Conservation (phyloP, 2,329 filamentous ascomycete species). For the Ascosphaera acerosa region DNA sequence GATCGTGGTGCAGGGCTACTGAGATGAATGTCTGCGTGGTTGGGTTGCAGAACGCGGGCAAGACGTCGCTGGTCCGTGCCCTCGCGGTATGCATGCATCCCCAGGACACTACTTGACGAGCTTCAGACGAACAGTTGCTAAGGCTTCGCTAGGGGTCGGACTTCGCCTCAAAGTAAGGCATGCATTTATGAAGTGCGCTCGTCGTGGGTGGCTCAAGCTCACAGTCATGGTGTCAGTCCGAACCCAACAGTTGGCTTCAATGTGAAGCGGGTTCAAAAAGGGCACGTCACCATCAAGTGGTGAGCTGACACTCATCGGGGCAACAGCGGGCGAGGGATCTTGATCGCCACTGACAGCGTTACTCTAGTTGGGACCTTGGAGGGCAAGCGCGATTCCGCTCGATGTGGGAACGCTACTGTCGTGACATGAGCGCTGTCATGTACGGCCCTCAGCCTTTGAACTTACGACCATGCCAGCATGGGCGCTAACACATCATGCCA, state of each 20-base stretch:
- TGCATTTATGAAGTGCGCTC: slow-evolving; percentile 9
- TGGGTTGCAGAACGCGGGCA: slow-evolving; percentile 90
- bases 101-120: no score
- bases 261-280: slow-evolving; percentile 93
- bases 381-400: slow-evolving; percentile 89
- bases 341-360: not conserved
- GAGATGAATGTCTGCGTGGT: slow-evolving; percentile 99
- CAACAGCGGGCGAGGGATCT: slow-evolving; percentile 8
- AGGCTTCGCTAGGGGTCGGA: slow-evolving; percentile 92
- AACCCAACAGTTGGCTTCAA: slow-evolving; percentile 98
- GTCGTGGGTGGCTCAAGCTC: no score
- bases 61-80: slow-evolving; percentile 82
- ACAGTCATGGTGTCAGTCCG: slow-evolving; percentile 55
- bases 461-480: slow-evolving; percentile 1
- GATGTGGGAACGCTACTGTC: slow-evolving; percentile 99
- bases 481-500: slow-evolving; percentile 11
- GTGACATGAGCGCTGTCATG: slow-evolving; percentile 91
- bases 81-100: slow-evolving; percentile 72
- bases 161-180: slow-evolving; percentile 89
- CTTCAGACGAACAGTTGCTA: no score
- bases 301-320: no score
- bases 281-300: slow-evolving; percentile 95
- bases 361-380: slow-evolving; percentile 65
- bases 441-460: slow-evolving; percentile 10
- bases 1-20: slow-evolving; percentile 60